phyloP scores from a whole-genome alignment of 1,284 basidiomycete genomes.

The Peniophora sp. region DNA sequence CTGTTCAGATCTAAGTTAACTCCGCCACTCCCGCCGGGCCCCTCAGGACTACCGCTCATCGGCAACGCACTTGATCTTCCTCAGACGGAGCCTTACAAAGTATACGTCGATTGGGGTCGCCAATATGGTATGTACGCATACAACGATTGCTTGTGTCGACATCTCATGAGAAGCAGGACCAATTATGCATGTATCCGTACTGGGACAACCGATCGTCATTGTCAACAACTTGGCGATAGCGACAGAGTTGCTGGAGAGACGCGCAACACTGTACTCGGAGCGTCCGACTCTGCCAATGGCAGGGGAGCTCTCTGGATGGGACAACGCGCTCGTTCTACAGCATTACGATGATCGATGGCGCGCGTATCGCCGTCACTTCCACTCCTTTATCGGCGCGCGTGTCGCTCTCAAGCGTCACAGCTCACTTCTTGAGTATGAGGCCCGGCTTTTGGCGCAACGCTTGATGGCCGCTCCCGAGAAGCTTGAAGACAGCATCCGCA shows the following conservation, averaged over 20 bases:
- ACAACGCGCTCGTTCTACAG: constrained; percentile 47
- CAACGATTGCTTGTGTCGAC: neutral
- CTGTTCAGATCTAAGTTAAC: neutral
- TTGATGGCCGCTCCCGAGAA: neutral
- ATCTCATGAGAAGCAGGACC: neutral
- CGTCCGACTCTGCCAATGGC: constrained; percentile 7
- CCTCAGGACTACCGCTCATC: constrained; percentile 38
- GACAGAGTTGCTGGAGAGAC: constrained; percentile 14
- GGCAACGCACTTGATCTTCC: constrained; percentile 53
- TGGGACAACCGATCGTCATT: constrained; percentile 11
- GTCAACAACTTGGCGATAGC: constrained; percentile 20
- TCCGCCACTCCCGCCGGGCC: constrained; percentile 37
- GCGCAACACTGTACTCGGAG: constrained; percentile 14
- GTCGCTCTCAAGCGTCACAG: constrained; percentile 13
- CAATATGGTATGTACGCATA: constrained; percentile 12
- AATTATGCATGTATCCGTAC: constrained; percentile 10
- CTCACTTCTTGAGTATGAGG: constrained; percentile 14
- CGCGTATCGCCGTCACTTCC: constrained; percentile 14
- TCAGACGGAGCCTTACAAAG: constrained; percentile 41
- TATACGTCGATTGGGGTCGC: constrained; percentile 48
- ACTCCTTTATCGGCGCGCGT: constrained; percentile 15
- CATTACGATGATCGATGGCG: constrained; percentile 54
- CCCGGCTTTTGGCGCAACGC: neutral
- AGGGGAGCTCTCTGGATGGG: constrained; percentile 46
- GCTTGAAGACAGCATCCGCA: neutral